phyloP scores from a whole-genome alignment of 2,329 filamentous ascomycete species.

The Proliferodiscus dingleyae region DNA sequence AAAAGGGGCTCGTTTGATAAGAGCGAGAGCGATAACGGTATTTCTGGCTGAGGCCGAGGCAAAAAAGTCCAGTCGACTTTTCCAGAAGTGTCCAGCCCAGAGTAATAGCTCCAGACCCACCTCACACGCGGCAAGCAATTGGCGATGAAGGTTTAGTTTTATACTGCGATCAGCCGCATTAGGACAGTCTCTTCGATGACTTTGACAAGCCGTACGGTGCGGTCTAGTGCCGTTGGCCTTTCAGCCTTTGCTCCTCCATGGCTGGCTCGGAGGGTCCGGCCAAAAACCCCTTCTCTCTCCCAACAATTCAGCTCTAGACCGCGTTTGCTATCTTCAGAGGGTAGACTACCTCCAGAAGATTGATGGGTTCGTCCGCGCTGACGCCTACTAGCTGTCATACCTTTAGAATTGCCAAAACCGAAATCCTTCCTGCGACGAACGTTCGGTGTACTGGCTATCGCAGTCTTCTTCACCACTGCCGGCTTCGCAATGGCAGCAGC shows the following conservation, averaged over 20 bases:
- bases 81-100: too few species aligned
- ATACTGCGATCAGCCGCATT: too few species aligned
- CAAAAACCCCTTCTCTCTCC: constrained; percentile 2
- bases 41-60: not conserved
- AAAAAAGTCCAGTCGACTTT: too few species aligned
- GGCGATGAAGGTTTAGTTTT: not conserved
- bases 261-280: not conserved
- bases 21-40: not conserved
- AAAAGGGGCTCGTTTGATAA: not conserved
- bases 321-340: constrained; percentile 3
- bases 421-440: constrained; percentile 41
- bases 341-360: not conserved
- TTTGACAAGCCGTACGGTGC: constrained; percentile 5
- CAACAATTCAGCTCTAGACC: constrained; percentile 9
- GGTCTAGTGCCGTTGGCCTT: constrained; percentile 6
- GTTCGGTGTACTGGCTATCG: constrained; percentile 42
- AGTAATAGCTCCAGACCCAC: not conserved
- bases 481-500: constrained; percentile 54
- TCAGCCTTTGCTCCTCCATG: not conserved
- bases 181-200: too few species aligned
- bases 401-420: constrained; percentile 17
- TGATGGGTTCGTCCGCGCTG: too few species aligned
- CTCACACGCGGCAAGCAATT: not conserved
- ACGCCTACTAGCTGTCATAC: constrained; percentile 5
- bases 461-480: constrained; percentile 41